Base-by-base conservation (phyloP, 2,329 filamentous ascomycete species). In the Ascosphaera apis region DNA sequence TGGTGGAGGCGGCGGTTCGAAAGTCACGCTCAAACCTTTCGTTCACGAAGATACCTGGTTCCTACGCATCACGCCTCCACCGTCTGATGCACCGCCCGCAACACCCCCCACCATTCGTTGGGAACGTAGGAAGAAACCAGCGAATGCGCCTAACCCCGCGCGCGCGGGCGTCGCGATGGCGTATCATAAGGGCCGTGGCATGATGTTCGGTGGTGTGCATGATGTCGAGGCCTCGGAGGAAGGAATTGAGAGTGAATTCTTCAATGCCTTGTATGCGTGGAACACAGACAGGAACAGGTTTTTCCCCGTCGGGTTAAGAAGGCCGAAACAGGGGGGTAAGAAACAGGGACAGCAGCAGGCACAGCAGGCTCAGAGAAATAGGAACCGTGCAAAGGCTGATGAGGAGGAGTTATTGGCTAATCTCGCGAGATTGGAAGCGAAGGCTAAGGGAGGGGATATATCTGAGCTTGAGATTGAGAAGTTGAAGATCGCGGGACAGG, bases 31-130 rank as follows among this genome's bases (percentile, higher is more conserved):
- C 41, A 79, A 84, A 48, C 84, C 88, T 8, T 69, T 91, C 55
- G 70, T 95, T 11, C 84, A 98, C 52, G 80, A 92, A 50, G 88
- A 98, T 53, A 91, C 82, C 41, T 98, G 86, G 73, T 88, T 83
- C 51, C 62, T 98, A 25, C 72, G 83, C 9, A 76, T 95, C 51
- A 72, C 68, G 0, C 76, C 72, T 13, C 80, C 84, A 1, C 53
- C 67, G 0, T 48, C 72, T 0, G 81, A 86, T 37, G 69, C 76
- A 0, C 61, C 70, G 0, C 53, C 72, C 1, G 72, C 68, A 33
- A 62, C 75, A 0, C 66, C 70, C 1, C 84, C 83, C 0, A 67
- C 64, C 1, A 69, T 93, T 11, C 69, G 83, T 31, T 98, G 88
- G 88, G 88, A 98, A 57, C 74, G 75, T 43, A 68, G 88, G 39